Evolutionary conservation across 1,284 basidiomycete species (phyloP), one percentile per base, ranked within the genome.

Genomic region (Marasmius fiardii): DNA sequence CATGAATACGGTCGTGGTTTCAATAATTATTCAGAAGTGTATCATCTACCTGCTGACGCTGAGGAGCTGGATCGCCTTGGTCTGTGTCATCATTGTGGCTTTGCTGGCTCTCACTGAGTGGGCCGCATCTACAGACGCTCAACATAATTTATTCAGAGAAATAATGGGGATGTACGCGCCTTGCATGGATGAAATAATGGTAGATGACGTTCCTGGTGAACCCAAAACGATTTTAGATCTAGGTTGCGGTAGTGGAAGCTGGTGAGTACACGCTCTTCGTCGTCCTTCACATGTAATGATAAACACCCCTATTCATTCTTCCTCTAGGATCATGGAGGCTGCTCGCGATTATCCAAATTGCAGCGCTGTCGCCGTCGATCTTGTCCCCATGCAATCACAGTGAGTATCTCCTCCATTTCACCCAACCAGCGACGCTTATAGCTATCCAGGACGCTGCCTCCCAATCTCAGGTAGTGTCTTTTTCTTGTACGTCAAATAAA

Each of bases 21-120:
- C 48, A 90, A 91, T 69, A 89, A 83, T 60, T 87, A 88, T 59
- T 90, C 88, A 0, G 86, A 91, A 48, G 78, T 90, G 3, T 91
- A 91, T 66, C 79, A 78, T 34, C 72, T 92, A 20, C 86, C 89
- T 12, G 89, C 86, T 23, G 90, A 92, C 61, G 83, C 85, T 7
- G 86, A 89, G 62, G 89, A 92, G 63, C 69, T 86, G 24, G 75
- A 82, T 26, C 79, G 89, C 53, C 76, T 90, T 33, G 77, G 89
- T 89, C 61, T 51, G 80, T 70, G 47, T 18, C 8, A 51, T 24
- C 28, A 26, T 16, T 56, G n/a, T 33, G 54, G 18, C 12, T 26
- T 14, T 33, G 14, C 31, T 4, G 8, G 16, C 26, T 11, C 18
- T 26, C 14, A 26, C n/a, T 49, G 7, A 45, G 11, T 24, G 20